Evolutionary conservation across 371 early-diverging fungal genomes (phyloP).

Genomic region (Phascolomyces articulosus): DNA sequence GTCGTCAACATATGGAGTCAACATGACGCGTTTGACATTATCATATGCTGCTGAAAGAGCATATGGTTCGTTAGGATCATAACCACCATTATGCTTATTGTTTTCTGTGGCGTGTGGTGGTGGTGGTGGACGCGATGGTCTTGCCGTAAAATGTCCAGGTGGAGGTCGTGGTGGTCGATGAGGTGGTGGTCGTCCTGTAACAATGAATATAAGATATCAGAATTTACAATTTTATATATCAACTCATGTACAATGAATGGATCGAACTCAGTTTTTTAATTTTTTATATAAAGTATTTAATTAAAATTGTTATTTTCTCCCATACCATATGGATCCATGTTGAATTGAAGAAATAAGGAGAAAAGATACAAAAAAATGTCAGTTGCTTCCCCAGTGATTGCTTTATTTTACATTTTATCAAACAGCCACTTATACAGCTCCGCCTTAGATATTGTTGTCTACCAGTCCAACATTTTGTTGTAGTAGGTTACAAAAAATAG

Average conservation of each 20-base stretch:
- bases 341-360: no score
- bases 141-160: background rate
- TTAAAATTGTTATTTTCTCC: no score
- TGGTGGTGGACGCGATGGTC: background rate
- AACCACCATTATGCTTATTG: no score
- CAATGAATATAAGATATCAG: background rate
- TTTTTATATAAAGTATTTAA: no score
- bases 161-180: background rate
- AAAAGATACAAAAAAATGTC: background rate
- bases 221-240: no score
- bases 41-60: conserved; percentile 6
- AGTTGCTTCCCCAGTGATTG: no score
- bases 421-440: background rate
- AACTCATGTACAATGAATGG: no score
- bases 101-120: background rate
- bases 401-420: no score
- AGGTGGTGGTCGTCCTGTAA: conserved; percentile 9
- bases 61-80: background rate
- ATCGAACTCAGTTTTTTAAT: background rate
- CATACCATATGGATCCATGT: no score
- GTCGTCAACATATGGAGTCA: background rate
- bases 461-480: no score
- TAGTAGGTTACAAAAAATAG: no score
- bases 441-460: no score
- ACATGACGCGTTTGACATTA: background rate